phyloP scores from a whole-genome alignment of 257 asterid species.

The Capsicum pubescens region DNA sequence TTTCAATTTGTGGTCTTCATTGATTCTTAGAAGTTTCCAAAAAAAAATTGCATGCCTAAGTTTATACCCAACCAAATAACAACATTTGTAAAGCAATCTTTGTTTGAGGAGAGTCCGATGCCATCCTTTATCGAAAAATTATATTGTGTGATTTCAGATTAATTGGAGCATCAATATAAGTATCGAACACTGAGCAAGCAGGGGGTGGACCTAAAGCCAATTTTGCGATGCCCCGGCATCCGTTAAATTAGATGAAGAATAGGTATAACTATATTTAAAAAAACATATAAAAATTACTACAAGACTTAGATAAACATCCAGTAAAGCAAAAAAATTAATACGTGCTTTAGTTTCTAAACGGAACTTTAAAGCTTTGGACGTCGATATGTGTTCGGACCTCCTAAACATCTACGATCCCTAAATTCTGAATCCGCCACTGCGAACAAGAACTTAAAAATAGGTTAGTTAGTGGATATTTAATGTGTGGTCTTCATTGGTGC shows the following conservation, averaged over 20 bases:
- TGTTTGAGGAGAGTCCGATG: no score
- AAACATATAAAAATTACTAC: no score
- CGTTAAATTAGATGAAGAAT: not conserved
- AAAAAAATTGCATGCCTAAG: not conserved
- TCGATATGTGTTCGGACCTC: no score
- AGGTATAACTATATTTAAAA: not conserved
- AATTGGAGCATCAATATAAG: not conserved
- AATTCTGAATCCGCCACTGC: no score
- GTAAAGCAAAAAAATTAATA: no score
- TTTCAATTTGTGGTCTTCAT: slow-evolving; percentile 25
- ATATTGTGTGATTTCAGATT: not conserved
- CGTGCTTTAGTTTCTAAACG: no score
- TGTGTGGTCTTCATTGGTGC: not conserved
- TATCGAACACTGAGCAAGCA: not conserved
- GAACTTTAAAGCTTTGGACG: no score
- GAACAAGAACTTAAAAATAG: not conserved
- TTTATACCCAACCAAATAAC: not conserved
- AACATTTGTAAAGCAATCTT: no score
- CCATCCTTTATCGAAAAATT: not conserved
- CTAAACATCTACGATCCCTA: no score
- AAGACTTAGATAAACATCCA: no score
- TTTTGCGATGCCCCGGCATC: no score
- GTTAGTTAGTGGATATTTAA: slow-evolving; percentile 31
- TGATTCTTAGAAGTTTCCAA: not conserved
- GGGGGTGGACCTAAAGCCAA: no score